Percentiles rank a stretch among this genome's conserved stretches.
Evolutionary conservation across 2,329 filamentous ascomycete species (phyloP).

Genomic region (Trichoderma pleuroti): DNA sequence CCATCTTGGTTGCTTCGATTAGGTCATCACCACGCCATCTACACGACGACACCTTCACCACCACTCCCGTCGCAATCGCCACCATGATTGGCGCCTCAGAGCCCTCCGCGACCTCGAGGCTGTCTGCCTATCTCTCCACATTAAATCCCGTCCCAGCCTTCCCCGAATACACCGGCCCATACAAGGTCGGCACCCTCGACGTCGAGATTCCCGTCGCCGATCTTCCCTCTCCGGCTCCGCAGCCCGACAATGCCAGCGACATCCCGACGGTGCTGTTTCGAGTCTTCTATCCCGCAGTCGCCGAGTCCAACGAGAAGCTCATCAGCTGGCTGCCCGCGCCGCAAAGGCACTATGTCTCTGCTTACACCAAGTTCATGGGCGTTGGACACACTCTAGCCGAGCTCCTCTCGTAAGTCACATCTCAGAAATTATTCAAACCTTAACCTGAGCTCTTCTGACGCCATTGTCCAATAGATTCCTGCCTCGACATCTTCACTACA

Average conservation of each 20-base stretch:
- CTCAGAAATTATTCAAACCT: not conserved
- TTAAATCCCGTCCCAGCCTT: conserved; percentile 69
- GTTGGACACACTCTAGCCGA: conserved; percentile 56
- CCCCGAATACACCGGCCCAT: conserved; percentile 70
- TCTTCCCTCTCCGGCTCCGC: conserved; percentile 51
- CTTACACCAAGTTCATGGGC: conserved; percentile 74
- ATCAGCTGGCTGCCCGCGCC: conserved; percentile 77
- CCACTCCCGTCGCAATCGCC: not conserved
- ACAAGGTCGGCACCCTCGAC: conserved; percentile 75
- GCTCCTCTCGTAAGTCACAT: conserved; percentile 50
- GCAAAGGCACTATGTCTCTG: conserved; percentile 68
- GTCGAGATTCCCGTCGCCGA: conserved; percentile 70
- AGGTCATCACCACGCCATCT: not conserved
- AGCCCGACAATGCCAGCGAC: conserved; percentile 50
- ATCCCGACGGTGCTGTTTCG: conserved; percentile 76
- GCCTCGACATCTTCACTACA: conserved; percentile 69
- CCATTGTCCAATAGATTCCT: conserved; percentile 49
- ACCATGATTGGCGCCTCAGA: conserved; percentile 18
- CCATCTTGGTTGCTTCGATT: not conserved
- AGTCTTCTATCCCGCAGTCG: conserved; percentile 72
- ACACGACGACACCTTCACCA: not conserved
- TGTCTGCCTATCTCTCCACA: conserved; percentile 48
- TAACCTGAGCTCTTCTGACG: not conserved
- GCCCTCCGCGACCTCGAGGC: conserved; percentile 32
- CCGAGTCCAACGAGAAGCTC: conserved; percentile 50